Conservation (phyloP, 306 rosid species). For the Trichosanthes cucumerina region DNA sequence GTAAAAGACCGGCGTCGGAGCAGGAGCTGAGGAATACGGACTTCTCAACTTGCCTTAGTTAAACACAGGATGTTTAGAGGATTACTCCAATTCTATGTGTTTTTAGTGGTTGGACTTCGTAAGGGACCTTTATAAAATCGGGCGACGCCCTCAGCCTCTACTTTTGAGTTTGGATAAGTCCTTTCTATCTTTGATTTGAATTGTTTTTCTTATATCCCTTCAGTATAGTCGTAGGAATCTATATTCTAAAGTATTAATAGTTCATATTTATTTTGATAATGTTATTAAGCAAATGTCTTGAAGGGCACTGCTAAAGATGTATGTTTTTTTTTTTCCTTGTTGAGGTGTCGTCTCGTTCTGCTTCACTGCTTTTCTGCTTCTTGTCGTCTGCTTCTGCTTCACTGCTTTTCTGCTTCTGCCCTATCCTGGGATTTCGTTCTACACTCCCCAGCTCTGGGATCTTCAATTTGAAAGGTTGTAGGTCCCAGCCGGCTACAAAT, state of each 20-base stretch:
- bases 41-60: constrained; percentile 18
- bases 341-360: constrained; percentile 76
- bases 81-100: constrained; percentile 41
- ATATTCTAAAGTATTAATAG: constrained; percentile 7
- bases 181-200: constrained; percentile 42
- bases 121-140: constrained; percentile 47
- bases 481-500: constrained; percentile 50
- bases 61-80: constrained; percentile 20
- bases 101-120: constrained; percentile 52
- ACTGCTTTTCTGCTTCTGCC: constrained; percentile 62
- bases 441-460: constrained; percentile 53
- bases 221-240: constrained; percentile 34
- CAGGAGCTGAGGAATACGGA: constrained; percentile 56
- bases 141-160: constrained; percentile 63
- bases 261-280: constrained; percentile 24
- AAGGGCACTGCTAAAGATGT: constrained; percentile 43
- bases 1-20: constrained; percentile 80
- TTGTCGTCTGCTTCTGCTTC: constrained; percentile 61
- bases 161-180: constrained; percentile 68
- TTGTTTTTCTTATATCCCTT: constrained; percentile 29
- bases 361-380: constrained; percentile 63
- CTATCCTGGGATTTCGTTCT: constrained; percentile 44
- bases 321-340: constrained; percentile 31
- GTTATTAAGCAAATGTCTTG: constrained; percentile 26
- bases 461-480: constrained; percentile 57